Base-by-base conservation (phyloP, 2,329 filamentous ascomycete species). In the Pseudogymnoascus sp. region DNA sequence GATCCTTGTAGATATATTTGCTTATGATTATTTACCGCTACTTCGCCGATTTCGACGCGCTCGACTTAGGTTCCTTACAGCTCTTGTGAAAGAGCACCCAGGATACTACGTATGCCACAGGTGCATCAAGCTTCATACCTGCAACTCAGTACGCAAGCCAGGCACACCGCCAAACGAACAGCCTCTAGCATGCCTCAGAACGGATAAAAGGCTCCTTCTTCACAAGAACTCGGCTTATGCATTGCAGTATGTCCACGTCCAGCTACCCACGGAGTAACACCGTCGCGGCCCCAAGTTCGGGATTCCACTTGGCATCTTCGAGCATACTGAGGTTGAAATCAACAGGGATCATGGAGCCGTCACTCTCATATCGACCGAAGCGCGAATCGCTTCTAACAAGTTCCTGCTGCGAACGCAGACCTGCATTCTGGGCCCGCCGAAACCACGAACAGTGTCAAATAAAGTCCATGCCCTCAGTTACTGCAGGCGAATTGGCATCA, bases 381-480 rank as follows among this genome's bases (percentile, higher is more conserved):
- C 65, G 41, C 61, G 63, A 33, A 64, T 67, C 62, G 55, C 63
- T 52, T 64, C 61, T 37, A 63, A 66, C 58, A 65, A 66, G 59
- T 16, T 67, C 62, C 49, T 66, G 31, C 59, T 68, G 59, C 64
- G 65, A 25, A 67, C 67, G 43, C 66, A 69, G 61, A 58, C 33
- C 38, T 69, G 66, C 65, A 37, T 65, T 37, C 38, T 69, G 28
- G 45, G 65, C 45, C 61, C 64, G 18, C 58, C 21, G 28, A 66
- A 41, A 18, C 38, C 9, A 41, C n/a, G 6, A 11, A 18, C 16
- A 41, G 38, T 21, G 16, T 21, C 38, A 11, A 41, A 41, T 21
- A 21, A 41, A 21, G 3, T 12, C n/a, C 16, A 41, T 21, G 38
- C 38, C 38, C 16, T 41, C 8, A 9, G 38, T 41, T 7, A 21